Percentiles rank a stretch among this genome's conserved stretches.
Evolutionary conservation across 345 rosid species (phyloP).

Genomic region (Eucalyptus pauciflora): DNA sequence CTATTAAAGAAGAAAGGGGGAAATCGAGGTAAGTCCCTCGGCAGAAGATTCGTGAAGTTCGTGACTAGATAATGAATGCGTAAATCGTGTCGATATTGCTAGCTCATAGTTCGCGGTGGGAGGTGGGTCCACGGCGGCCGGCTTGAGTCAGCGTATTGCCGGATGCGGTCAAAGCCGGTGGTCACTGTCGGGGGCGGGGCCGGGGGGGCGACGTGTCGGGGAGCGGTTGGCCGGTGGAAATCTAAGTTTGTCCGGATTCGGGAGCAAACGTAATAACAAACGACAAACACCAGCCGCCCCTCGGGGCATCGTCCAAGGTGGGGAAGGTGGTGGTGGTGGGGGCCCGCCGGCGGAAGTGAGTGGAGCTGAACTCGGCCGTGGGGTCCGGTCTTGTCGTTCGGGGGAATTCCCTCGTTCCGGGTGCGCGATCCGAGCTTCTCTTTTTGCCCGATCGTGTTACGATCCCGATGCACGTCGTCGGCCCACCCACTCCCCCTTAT

Average conservation of each 20-base stretch:
- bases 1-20: neutral
- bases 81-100: neutral
- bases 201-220: constrained; percentile 5
- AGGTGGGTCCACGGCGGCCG: neutral
- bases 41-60: neutral
- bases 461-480: neutral
- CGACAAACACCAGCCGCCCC: neutral
- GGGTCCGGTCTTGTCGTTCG: neutral
- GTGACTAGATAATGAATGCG: neutral
- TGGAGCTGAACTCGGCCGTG: neutral
- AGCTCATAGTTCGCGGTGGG: neutral
- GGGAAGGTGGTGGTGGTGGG: neutral
- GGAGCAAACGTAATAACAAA: neutral
- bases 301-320: neutral
- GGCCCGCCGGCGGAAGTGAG: neutral
- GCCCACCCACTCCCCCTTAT: neutral
- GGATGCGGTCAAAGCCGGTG: neutral
- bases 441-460: neutral
- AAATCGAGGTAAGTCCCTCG: neutral
- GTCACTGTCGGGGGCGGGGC: neutral
- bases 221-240: neutral
- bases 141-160: neutral
- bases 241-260: constrained; percentile 6
- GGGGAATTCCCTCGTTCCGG: neutral
- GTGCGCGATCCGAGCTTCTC: neutral